Conservation (phyloP, 441 rosid species). For the Croton laevigatus region DNA sequence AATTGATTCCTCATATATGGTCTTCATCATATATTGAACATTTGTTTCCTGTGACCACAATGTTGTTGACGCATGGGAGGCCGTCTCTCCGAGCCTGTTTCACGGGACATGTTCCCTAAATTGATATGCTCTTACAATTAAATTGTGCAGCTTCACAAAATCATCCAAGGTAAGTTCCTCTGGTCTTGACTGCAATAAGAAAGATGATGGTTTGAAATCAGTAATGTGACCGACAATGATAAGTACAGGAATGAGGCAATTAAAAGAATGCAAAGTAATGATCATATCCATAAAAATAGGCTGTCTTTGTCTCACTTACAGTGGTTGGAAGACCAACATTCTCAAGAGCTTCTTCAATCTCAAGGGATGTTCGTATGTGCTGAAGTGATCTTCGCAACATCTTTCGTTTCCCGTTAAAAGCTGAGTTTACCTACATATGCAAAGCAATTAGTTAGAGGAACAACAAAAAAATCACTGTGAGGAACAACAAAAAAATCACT, state of each 20-base stretch:
- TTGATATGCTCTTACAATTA: constrained; percentile 29
- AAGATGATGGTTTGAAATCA: neutral
- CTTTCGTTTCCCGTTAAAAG: constrained; percentile 85
- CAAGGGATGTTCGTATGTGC: constrained; percentile 60
- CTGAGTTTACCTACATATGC: constrained; percentile 66
- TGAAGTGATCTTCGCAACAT: constrained; percentile 86
- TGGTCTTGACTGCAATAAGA: constrained; percentile 71
- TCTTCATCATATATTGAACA: neutral
- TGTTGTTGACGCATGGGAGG: neutral
- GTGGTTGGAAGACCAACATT: constrained; percentile 64
- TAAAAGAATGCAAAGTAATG: neutral
- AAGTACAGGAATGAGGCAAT: neutral
- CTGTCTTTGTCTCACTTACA: constrained; percentile 35
- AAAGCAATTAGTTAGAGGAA: neutral
- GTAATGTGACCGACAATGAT: neutral
- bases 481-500: neutral
- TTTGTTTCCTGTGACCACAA: neutral
- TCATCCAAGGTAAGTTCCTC: constrained; percentile 84
- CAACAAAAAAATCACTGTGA: neutral
- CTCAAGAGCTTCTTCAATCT: constrained; percentile 75
- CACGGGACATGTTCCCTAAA: neutral
- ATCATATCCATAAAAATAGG: neutral
- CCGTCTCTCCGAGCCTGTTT: neutral
- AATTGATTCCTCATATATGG: neutral
- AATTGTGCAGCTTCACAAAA: constrained; percentile 75